Base-by-base conservation (phyloP, 441 rosid genomes). In the Populus hybrid region DNA sequence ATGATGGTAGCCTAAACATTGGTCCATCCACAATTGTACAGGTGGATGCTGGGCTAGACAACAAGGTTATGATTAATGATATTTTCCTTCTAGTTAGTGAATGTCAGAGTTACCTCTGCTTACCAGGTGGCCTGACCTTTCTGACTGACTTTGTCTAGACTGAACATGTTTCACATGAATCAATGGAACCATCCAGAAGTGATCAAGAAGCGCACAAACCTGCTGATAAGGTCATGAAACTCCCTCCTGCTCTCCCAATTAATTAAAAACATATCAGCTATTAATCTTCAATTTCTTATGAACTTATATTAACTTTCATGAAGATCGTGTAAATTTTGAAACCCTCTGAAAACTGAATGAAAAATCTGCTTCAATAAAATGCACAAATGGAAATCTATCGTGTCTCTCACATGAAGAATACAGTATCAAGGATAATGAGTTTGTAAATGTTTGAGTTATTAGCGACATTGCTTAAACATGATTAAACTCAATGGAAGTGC, bases 151-250 rank as follows among this genome's bases (percentile, higher is more conserved):
- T 77, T 71, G 36, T 77, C 71, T 80, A 91, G 93, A 77, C 81
- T 63, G 90, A 88, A 36, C 80, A 80, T 81, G 63, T 72, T 29
- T 84, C 91, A 68, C 85, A 77, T 40, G 90, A 84, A n/a, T 83
- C 83, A 12, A 76, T 77, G 66, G 89, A 87, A 69, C 87, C 75
- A 38, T 85, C 88, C 50, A 82, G 87, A 83, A 86, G 83, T 69
- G 91, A 89, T 80, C 94, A 88, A 79, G 93, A 90, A 79, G 75
- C 85, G 40, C 83, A 80, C 59, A 87, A 70, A 76, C 82, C 87
- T 59, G 6, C 82, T 65, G 90, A 90, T 42, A 91, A 87, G 91
- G 93, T 87, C 78, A 81, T 72, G 42, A 33, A 12, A 38, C 35
- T 64, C 53, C 63, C 42, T 72, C 76, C 69, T 31, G 61, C 59